Conservation (phyloP, 148 eudicot genomes). For the Arctostaphylos glauca region DNA sequence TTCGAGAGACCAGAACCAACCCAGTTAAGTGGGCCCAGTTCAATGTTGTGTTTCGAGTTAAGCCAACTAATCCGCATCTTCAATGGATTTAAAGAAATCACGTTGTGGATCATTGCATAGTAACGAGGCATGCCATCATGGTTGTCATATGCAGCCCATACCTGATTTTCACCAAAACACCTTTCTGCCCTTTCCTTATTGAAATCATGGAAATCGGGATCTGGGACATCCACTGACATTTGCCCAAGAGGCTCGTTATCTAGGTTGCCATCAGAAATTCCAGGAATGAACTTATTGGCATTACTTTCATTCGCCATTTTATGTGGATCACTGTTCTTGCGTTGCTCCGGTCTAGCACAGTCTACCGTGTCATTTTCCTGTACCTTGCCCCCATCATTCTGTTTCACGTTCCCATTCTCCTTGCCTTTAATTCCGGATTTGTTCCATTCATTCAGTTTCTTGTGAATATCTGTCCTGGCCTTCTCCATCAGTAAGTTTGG, state of each 20-base stretch:
- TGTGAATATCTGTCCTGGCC: slow-evolving; percentile 46
- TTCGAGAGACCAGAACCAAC: slow-evolving; percentile 41
- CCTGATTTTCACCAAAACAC: slow-evolving; percentile 60
- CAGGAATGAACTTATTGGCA: not conserved
- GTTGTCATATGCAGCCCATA: slow-evolving; percentile 76
- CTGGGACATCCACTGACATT: slow-evolving; percentile 45
- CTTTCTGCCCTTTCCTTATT: slow-evolving; percentile 52
- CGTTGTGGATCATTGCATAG: slow-evolving; percentile 55
- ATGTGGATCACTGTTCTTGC: slow-evolving; percentile 7
- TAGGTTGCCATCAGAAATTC: slow-evolving; percentile 3
- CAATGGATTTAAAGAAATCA: slow-evolving; percentile 54
- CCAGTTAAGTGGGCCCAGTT: slow-evolving; percentile 37
- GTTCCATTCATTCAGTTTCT: slow-evolving; percentile 32
- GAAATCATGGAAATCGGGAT: slow-evolving; percentile 65
- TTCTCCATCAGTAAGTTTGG: slow-evolving; percentile 44
- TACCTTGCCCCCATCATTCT: slow-evolving; percentile 22
- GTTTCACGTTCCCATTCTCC: slow-evolving; percentile 23
- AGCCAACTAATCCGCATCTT: slow-evolving; percentile 62
- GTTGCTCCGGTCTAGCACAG: slow-evolving; percentile 20
- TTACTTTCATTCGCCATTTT: slow-evolving; percentile 12
- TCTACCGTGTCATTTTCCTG: slow-evolving; percentile 22
- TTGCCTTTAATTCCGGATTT: slow-evolving; percentile 18
- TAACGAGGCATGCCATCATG: slow-evolving; percentile 76
- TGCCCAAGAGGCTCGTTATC: slow-evolving; percentile 27
- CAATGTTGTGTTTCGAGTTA: slow-evolving; percentile 40